Conservation (phyloP, 352 stramenopile species). For the Phytopythium chamaehyphon region DNA sequence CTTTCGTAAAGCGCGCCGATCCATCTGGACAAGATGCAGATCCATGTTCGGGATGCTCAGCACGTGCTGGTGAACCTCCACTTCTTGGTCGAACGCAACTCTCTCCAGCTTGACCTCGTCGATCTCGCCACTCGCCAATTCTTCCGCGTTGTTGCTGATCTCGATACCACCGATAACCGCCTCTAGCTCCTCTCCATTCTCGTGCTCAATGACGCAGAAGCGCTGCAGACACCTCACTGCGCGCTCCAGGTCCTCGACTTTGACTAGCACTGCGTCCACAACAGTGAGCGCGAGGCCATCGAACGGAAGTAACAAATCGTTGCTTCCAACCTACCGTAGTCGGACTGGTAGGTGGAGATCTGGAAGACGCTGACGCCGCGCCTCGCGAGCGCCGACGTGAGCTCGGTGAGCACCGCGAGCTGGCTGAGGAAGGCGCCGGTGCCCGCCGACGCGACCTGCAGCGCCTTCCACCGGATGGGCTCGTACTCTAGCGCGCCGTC, state of each 20-base stretch:
- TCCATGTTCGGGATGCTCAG: constrained; percentile 53
- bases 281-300: constrained; percentile 3
- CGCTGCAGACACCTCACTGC: constrained; percentile 44
- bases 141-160: neutral
- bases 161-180: neutral
- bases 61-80: constrained; percentile 40
- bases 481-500: constrained; percentile 36
- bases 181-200: constrained; percentile 24
- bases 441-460: constrained; percentile 56
- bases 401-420: constrained; percentile 48
- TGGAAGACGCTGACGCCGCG: constrained; percentile 60
- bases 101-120: constrained; percentile 2
- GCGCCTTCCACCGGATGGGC: constrained; percentile 46
- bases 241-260: constrained; percentile 44
- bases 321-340: no score
- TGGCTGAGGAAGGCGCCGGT: constrained; percentile 51
- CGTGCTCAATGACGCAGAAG: constrained; percentile 55
- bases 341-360: constrained; percentile 71
- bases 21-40: constrained; percentile 52
- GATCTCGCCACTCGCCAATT: neutral
- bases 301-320: no score
- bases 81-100: constrained; percentile 5
- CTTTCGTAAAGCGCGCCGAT: constrained; percentile 30
- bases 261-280: constrained; percentile 43
- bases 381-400: constrained; percentile 49